Evolutionary conservation across 1,284 basidiomycete genomes (phyloP).

Genomic region (Flammula alnicola): DNA sequence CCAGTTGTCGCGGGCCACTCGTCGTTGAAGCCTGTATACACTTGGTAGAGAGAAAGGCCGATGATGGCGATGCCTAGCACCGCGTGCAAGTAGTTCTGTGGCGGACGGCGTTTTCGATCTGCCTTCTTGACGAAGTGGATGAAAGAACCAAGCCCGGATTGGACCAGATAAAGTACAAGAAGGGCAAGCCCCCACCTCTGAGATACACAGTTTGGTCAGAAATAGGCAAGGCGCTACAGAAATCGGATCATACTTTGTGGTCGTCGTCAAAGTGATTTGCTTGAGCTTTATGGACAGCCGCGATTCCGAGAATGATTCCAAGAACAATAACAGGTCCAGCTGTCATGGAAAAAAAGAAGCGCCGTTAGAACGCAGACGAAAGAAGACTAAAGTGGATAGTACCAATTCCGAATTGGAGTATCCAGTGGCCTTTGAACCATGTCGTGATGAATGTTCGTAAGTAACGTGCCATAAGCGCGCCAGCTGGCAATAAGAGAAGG

Average conservation of each 20-base stretch:
- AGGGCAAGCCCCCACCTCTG: conserved; percentile 63
- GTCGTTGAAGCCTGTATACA: conserved; percentile 47
- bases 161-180: conserved; percentile 63
- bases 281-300: conserved; percentile 44
- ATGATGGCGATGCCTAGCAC: conserved; percentile 56
- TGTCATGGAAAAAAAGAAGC: conserved; percentile 20
- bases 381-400: conserved; percentile 15
- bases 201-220: conserved; percentile 14
- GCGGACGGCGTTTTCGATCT: conserved; percentile 43
- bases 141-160: conserved; percentile 59
- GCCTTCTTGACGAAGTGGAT: conserved; percentile 62
- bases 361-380: not conserved
- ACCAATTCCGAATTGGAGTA: conserved; percentile 51
- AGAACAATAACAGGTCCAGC: conserved; percentile 54
- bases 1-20: conserved; percentile 55
- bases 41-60: conserved; percentile 55
- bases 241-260: conserved; percentile 54
- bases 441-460: conserved; percentile 53
- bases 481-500: conserved; percentile 61
- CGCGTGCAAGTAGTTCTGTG: conserved; percentile 65
- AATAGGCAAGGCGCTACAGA: not conserved
- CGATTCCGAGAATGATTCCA: conserved; percentile 55
- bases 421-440: conserved; percentile 64
- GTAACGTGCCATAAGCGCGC: conserved; percentile 62
- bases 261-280: conserved; percentile 47